Evolutionary conservation across 1,139 yeast species (phyloP).

Genomic region (Casaregolazyma suthepensis): DNA sequence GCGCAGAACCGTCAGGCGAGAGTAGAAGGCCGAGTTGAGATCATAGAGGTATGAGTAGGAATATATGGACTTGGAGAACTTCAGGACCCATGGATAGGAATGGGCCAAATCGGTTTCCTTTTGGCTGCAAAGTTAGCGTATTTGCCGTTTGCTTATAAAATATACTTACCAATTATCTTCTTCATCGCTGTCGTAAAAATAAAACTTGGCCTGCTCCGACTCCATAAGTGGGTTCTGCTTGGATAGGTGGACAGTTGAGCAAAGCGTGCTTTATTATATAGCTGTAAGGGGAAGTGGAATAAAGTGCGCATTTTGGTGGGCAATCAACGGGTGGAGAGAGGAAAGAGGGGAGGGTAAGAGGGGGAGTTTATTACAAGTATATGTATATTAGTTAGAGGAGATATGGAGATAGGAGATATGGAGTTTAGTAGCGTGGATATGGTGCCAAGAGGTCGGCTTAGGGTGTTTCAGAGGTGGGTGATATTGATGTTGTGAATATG

Average conservation of each 20-base stretch:
- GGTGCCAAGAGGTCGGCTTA: too few species aligned
- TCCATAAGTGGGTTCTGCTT: not conserved
- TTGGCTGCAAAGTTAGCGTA: not conserved
- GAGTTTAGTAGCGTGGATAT: too few species aligned
- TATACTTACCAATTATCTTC: not conserved
- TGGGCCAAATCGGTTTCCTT: not conserved
- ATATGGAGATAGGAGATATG: too few species aligned
- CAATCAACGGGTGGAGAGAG: not conserved
- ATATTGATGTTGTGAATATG: too few species aligned
- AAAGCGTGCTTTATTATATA: not conserved
- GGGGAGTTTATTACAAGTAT: too few species aligned
- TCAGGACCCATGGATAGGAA: conserved; percentile 30
- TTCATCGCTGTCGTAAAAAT: not conserved
- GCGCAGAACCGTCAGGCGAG: conserved; percentile 66
- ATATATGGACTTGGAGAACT: conserved; percentile 71
- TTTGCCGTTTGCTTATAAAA: not conserved
- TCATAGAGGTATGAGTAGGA: conserved; percentile 80
- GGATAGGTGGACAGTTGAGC: not conserved
- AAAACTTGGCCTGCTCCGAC: not conserved
- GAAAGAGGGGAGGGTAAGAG: too few species aligned
- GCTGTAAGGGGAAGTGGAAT: not conserved
- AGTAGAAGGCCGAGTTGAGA: conserved; percentile 73
- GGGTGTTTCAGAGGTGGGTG: too few species aligned
- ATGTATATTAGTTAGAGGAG: too few species aligned
- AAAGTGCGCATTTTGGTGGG: not conserved